Conservation (phyloP, 164 flowering plant genomes). For the Pachysandra terminalis region DNA sequence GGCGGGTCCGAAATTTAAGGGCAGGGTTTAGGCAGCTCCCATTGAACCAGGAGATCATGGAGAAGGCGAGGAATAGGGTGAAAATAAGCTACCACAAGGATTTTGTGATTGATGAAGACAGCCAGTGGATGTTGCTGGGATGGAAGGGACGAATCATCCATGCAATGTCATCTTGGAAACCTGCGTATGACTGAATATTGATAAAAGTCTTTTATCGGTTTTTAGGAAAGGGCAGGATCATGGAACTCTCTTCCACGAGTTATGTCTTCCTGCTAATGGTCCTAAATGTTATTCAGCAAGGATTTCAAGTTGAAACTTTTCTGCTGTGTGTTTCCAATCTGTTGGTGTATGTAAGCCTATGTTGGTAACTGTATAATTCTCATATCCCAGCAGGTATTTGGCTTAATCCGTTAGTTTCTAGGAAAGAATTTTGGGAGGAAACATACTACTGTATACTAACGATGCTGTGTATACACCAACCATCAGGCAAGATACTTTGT, state of each 20-base stretch:
- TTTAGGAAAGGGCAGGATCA: background rate
- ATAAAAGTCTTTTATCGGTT: background rate
- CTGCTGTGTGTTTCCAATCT: too few relatives aligned
- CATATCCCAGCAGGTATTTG: too few relatives aligned
- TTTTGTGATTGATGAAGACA: conserved; percentile 64
- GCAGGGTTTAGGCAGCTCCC: conserved; percentile 71
- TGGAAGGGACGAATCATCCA: conserved; percentile 76
- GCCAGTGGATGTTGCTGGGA: conserved; percentile 74
- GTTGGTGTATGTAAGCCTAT: too few relatives aligned
- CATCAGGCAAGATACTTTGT: too few relatives aligned
- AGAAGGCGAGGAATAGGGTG: conserved; percentile 37
- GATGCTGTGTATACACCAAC: too few relatives aligned
- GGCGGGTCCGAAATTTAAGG: conserved; percentile 59
- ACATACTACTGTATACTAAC: too few relatives aligned
- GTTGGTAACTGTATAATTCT: too few relatives aligned
- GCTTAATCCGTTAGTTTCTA: too few relatives aligned
- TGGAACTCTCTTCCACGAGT: conserved; percentile 1
- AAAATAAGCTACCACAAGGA: conserved; percentile 55
- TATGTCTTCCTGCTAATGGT: conserved; percentile 1
- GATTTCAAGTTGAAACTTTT: too few relatives aligned
- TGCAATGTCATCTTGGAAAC: conserved; percentile 67
- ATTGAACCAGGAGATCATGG: conserved; percentile 37
- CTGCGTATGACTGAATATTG: conserved; percentile 26
- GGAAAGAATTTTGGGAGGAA: too few relatives aligned
- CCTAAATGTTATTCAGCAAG: background rate